phyloP scores from a whole-genome alignment of 495 filamentous ascomycete species.

The Pyrenula aspistea region DNA sequence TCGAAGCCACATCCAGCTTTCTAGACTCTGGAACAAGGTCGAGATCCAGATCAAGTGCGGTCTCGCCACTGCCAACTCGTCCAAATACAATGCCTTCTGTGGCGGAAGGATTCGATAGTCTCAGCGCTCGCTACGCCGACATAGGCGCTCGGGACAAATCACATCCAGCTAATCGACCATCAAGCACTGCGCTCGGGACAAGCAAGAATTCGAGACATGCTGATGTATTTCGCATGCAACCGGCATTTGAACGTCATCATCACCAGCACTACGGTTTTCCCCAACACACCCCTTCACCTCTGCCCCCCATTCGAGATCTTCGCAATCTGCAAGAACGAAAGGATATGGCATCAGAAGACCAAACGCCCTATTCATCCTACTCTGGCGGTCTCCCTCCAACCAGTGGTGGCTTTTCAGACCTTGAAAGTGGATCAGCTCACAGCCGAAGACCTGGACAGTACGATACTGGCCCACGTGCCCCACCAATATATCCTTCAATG shows the following conservation, averaged over 20 bases:
- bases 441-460: neutral
- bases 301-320: slow-evolving; percentile 31
- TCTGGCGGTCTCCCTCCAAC: neutral
- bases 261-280: slow-evolving; percentile 10
- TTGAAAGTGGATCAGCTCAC: neutral
- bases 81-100: neutral
- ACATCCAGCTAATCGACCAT: neutral
- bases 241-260: neutral
- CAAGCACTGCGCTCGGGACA: neutral
- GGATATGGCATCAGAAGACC: slow-evolving; percentile 9
- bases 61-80: neutral
- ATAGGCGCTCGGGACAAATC: neutral
- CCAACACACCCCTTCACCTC: slow-evolving; percentile 23
- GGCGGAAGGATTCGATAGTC: neutral
- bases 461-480: neutral
- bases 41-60: neutral
- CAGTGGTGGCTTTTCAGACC: neutral
- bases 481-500: neutral
- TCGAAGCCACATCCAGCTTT: neutral
- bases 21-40: neutral
- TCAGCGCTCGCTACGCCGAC: neutral
- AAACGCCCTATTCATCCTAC: slow-evolving; percentile 10
- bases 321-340: slow-evolving; percentile 22
- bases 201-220: neutral
- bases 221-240: neutral